These are phyloP conservation scores for Pseudogymnoascus sp. DNA, from an alignment of 2,329 filamentous ascomycete genomes.

Conservation along the genomic window DNA sequence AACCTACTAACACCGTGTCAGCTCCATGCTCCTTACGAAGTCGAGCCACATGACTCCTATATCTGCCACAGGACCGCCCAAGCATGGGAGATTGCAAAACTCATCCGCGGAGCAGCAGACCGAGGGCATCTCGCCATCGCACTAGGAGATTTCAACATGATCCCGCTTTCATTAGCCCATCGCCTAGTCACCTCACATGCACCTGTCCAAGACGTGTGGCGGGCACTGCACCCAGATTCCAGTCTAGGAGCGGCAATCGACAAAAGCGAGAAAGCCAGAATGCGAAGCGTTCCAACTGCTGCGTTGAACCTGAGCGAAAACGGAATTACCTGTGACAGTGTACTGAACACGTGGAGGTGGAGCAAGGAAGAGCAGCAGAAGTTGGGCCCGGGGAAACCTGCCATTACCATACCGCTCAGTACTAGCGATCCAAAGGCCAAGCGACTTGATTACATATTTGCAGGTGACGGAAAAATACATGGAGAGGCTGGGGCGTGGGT, in stretches of 20 bases:
- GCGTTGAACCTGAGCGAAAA: conserved; percentile 73
- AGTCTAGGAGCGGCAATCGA: conserved; percentile 69
- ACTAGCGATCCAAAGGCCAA: conserved; percentile 70
- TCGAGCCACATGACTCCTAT: conserved; percentile 74
- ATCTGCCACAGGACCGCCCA: conserved; percentile 85
- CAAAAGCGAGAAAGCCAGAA: conserved; percentile 58
- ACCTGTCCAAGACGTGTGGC: conserved; percentile 78
- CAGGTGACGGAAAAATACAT: conserved; percentile 46
- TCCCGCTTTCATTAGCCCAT: conserved; percentile 80
- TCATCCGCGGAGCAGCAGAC: conserved; percentile 74
- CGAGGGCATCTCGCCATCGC: conserved; percentile 78
- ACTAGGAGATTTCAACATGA: conserved; percentile 94
- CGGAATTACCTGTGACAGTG: conserved; percentile 79
- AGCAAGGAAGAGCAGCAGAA: conserved; percentile 61
- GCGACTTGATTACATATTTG: conserved; percentile 91
- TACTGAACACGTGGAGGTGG: conserved; percentile 93
- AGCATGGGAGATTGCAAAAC: conserved; percentile 88
- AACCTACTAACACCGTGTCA: conserved; percentile 21
- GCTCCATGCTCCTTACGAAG: conserved; percentile 82
- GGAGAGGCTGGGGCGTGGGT: conserved; percentile 49
- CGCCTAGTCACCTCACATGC: conserved; percentile 72
- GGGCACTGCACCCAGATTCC: conserved; percentile 73
- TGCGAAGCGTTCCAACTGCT: conserved; percentile 64
- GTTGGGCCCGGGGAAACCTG: conserved; percentile 57
- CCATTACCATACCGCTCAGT: conserved; percentile 55